Percentiles rank a stretch among this genome's conserved stretches.
These are phyloP conservation scores for Murraya paniculata DNA, from an alignment of 345 rosid genomes.

Conservation along the genomic window DNA sequence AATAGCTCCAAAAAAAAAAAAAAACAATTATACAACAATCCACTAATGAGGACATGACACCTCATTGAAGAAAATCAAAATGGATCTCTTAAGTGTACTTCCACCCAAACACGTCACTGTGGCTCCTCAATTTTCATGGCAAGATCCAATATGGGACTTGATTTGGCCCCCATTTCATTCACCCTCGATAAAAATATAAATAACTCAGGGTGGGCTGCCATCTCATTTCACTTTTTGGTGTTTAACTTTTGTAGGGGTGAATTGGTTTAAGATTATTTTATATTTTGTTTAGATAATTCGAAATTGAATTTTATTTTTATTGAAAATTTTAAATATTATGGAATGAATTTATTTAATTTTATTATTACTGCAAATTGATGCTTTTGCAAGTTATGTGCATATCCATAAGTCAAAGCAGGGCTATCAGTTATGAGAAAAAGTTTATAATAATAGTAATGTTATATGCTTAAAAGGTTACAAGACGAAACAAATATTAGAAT, in stretches of 20 bases:
- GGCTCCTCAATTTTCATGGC: background rate
- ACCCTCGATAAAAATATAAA: no score
- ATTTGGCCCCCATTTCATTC: no score
- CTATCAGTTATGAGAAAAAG: no score
- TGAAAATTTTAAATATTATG: no score
- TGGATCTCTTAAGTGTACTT: slow-evolving; percentile 5
- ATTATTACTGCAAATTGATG: no score
- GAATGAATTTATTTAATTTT: no score
- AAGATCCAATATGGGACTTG: no score
- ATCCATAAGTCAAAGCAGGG: no score
- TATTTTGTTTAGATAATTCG: background rate
- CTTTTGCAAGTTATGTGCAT: no score
- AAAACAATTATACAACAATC: no score
- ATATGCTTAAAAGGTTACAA: background rate
- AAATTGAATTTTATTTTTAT: no score
- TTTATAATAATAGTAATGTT: no score
- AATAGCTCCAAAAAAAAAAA: background rate
- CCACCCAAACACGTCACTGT: background rate
- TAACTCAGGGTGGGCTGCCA: background rate
- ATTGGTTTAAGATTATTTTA: background rate
- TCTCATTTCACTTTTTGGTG: background rate
- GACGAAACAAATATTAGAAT: background rate
- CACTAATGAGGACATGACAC: background rate
- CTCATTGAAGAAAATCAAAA: background rate
- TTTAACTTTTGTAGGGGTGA: background rate